Evolutionary conservation across 192 early-diverging fungal genomes (phyloP).

Genomic region (Coemansia aciculifera): DNA sequence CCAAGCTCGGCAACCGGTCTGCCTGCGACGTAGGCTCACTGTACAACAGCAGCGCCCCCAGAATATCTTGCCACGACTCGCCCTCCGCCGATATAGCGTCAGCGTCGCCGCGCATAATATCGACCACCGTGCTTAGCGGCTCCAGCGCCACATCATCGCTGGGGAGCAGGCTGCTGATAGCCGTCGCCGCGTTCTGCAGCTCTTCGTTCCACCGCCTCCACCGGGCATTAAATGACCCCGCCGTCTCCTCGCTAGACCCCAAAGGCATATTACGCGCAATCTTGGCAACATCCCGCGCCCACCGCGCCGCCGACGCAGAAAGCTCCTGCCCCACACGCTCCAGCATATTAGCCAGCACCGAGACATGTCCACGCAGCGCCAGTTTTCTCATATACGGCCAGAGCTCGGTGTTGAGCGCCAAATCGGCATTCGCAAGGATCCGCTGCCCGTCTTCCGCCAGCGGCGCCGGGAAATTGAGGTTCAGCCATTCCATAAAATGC

Average conservation of each 20-base stretch:
- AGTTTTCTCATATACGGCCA: conserved; percentile 44
- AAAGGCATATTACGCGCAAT: conserved; percentile 37
- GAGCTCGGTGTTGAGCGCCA: conserved; percentile 14
- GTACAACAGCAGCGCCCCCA: conserved; percentile 58
- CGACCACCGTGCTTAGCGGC: conserved; percentile 16
- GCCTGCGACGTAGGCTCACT: conserved; percentile 52
- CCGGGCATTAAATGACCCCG: conserved; percentile 27
- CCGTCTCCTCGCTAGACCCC: conserved; percentile 43
- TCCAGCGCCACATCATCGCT: conserved; percentile 17
- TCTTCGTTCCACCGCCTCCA: conserved; percentile 42
- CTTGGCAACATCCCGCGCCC: conserved; percentile 31
- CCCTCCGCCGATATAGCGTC: conserved; percentile 42
- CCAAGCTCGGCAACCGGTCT: conserved; percentile 31
- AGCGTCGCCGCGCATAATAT: conserved; percentile 43
- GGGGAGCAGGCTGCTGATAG: conserved; percentile 17
- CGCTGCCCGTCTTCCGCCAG: conserved; percentile 28
- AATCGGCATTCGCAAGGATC: conserved; percentile 10
- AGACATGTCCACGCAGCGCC: conserved; percentile 41
- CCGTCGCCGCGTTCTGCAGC: conserved; percentile 20
- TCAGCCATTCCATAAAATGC: conserved; percentile 50
- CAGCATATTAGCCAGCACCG: conserved; percentile 34
- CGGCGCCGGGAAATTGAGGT: conserved; percentile 49
- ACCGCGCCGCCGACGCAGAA: conserved; percentile 21
- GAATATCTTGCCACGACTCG: conserved; percentile 56
- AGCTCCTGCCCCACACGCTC: conserved; percentile 20